Conservation (phyloP, 2,329 filamentous ascomycete genomes). For the Xylaria sp. region DNA sequence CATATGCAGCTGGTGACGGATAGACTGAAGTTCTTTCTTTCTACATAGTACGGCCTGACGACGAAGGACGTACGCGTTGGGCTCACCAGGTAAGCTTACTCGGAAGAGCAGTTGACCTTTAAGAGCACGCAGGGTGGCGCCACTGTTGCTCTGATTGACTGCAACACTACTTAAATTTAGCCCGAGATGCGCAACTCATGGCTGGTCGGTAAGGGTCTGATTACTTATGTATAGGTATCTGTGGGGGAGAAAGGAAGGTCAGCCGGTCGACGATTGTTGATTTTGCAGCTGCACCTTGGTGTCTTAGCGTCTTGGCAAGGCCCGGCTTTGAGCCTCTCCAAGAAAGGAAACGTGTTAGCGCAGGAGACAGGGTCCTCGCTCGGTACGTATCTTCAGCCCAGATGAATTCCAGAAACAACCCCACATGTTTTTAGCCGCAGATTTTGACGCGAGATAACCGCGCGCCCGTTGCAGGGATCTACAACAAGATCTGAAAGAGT, state of each 20-base stretch:
- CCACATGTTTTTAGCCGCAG: conserved; percentile 35
- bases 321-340: conserved; percentile 38
- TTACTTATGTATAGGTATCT: neutral
- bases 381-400: conserved; percentile 34
- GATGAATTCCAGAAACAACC: conserved; percentile 11
- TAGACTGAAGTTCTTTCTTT: neutral
- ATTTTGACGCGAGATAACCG: conserved; percentile 42
- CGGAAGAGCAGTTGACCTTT: neutral
- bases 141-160: neutral
- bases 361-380: conserved; percentile 1
- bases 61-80: neutral
- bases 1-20: neutral
- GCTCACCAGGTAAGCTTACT: conserved; percentile 1
- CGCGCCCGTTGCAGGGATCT: conserved; percentile 31
- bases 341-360: conserved; percentile 33
- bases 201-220: neutral
- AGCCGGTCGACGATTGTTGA: conserved; percentile 26
- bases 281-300: conserved; percentile 28
- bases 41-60: neutral
- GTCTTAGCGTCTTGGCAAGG: conserved; percentile 28
- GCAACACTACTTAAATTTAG: neutral
- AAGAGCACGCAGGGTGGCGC: neutral
- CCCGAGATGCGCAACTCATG: neutral
- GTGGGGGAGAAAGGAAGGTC: conserved; percentile 32
- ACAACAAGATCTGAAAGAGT: conserved; percentile 29